phyloP scores from a whole-genome alignment of 768 basidiomycete species.

The Suillus weaverae region DNA sequence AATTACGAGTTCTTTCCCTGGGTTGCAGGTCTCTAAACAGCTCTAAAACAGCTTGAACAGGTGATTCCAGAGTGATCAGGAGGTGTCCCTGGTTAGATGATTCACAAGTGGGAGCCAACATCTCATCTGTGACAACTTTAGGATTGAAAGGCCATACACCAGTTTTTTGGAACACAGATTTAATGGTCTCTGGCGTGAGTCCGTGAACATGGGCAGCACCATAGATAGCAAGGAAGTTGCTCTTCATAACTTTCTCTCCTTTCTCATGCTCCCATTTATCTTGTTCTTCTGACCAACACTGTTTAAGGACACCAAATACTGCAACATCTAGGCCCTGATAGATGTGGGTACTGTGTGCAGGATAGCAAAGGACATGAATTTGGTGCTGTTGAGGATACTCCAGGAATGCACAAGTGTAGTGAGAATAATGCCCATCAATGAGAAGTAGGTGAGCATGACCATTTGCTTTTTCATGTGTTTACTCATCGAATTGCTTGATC shows the following conservation, averaged over 20 bases:
- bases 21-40: not conserved
- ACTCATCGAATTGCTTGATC: slow-evolving; percentile 41
- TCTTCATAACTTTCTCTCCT: slow-evolving; percentile 30
- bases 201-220: slow-evolving; percentile 30
- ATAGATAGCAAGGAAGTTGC: slow-evolving; percentile 40
- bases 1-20: not conserved
- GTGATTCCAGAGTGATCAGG: slow-evolving; percentile 2
- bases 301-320: slow-evolving; percentile 33
- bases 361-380: slow-evolving; percentile 44
- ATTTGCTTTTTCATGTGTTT: slow-evolving; percentile 36
- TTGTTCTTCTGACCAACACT: slow-evolving; percentile 21
- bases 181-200: slow-evolving; percentile 35
- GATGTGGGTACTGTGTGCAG: slow-evolving; percentile 44
- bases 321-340: slow-evolving; percentile 45
- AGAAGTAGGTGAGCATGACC: slow-evolving; percentile 35
- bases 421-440: slow-evolving; percentile 50
- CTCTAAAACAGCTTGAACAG: slow-evolving; percentile 8
- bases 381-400: slow-evolving; percentile 34
- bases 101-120: slow-evolving; percentile 29
- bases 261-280: slow-evolving; percentile 27
- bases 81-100: slow-evolving; percentile 14
- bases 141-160: slow-evolving; percentile 41
- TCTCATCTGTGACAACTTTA: slow-evolving; percentile 29
- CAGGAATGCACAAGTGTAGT: slow-evolving; percentile 40
- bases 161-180: slow-evolving; percentile 39